These are phyloP conservation scores for Eucalyptus sideroxylon DNA, from an alignment of 345 rosid species.

Conservation along the genomic window DNA sequence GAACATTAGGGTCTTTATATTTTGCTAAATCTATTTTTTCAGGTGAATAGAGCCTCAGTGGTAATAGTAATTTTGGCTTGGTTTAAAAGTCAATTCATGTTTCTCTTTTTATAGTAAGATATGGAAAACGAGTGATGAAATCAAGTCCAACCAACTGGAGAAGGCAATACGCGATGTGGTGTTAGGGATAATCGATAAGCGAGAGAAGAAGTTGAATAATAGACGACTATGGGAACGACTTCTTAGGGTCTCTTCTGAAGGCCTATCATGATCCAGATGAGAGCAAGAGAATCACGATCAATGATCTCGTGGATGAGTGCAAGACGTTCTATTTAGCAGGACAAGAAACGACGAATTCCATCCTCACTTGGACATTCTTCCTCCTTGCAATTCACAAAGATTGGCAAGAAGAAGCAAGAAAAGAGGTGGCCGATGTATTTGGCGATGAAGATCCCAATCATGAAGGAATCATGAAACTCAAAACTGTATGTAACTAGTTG, in stretches of 20 bases:
- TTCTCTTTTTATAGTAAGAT: neutral
- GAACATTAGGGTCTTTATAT: neutral
- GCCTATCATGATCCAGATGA: neutral
- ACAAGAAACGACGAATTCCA: conserved; percentile 18
- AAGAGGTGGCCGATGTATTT: conserved; percentile 8
- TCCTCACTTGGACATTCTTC: conserved; percentile 18
- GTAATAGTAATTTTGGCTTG: no score
- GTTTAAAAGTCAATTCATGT: no score
- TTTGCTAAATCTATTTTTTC: neutral
- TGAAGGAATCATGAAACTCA: neutral
- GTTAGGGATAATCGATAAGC: neutral
- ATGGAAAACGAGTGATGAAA: conserved; percentile 7
- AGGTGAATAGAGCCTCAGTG: neutral
- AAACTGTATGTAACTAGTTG: neutral
- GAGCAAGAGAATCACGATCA: neutral
- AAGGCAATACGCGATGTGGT: neutral
- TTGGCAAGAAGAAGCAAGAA: conserved; percentile 30
- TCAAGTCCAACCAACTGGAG: neutral
- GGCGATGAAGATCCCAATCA: conserved; percentile 3
- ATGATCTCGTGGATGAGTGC: conserved; percentile 28
- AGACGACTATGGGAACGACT: conserved; percentile 8
- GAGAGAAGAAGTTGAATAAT: neutral
- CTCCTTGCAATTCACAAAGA: conserved; percentile 19
- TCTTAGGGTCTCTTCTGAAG: conserved; percentile 8
- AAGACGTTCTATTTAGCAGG: conserved; percentile 21